A percentile compares a stretch with the other conserved stretches of the same genome.
These are phyloP conservation scores for Penicillium fimorum DNA, from an alignment of 495 filamentous ascomycete genomes.

Conservation along the genomic window DNA sequence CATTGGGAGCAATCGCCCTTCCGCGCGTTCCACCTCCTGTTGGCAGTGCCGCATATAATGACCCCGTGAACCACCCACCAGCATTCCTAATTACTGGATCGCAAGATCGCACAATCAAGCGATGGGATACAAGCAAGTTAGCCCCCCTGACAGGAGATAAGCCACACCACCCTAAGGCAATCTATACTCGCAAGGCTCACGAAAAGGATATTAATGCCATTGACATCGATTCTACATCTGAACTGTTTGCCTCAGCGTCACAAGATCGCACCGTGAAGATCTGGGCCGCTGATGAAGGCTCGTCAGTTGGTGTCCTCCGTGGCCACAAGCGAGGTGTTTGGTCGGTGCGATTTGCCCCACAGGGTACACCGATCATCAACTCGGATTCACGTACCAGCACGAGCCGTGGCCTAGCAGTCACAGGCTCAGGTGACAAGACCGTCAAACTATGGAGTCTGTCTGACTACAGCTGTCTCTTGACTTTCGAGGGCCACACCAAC, in stretches of 20 bases:
- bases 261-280: conserved; percentile 97
- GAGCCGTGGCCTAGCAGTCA: conserved; percentile 72
- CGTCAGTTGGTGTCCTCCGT: conserved; percentile 80
- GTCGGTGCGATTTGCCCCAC: conserved; percentile 85
- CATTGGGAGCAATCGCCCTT: conserved; percentile 86
- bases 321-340: conserved; percentile 94
- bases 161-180: conserved; percentile 50
- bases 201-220: conserved; percentile 99
- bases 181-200: conserved; percentile 88
- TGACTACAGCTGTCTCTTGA: conserved; percentile 90
- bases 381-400: conserved; percentile 60
- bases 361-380: conserved; percentile 69
- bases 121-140: conserved; percentile 68
- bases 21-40: conserved; percentile 63
- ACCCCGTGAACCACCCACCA: conserved; percentile 77
- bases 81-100: conserved; percentile 85
- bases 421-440: conserved; percentile 91
- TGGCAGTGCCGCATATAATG: conserved; percentile 59
- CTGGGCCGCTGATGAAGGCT: conserved; percentile 85
- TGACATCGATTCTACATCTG: conserved; percentile 65
- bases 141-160: conserved; percentile 37
- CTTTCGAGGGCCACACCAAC: conserved; percentile 94
- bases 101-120: conserved; percentile 91
- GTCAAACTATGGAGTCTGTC: conserved; percentile 92
- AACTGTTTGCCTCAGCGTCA: conserved; percentile 88